A percentile compares a stretch with the other conserved stretches of the same genome.
phyloP scores from a whole-genome alignment of 495 filamentous ascomycete species.

The Xylona heveae region DNA sequence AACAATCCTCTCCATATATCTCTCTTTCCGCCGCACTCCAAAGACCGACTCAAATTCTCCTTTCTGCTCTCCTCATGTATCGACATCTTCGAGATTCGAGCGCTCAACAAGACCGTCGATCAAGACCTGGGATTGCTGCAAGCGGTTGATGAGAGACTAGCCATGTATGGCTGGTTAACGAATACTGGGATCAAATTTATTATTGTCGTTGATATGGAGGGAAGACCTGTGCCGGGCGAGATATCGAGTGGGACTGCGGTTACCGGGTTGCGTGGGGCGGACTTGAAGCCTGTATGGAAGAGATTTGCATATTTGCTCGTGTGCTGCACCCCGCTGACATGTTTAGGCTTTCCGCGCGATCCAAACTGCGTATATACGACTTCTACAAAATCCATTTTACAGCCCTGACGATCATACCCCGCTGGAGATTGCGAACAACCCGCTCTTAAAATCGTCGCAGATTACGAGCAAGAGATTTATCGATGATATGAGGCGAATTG shows the following conservation, averaged over 20 bases:
- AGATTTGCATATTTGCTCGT: constrained; percentile 12
- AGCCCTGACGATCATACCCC: constrained; percentile 66
- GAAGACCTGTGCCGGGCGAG: constrained; percentile 18
- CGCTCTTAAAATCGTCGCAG: constrained; percentile 28
- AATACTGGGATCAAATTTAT: constrained; percentile 86
- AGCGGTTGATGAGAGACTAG: constrained; percentile 76
- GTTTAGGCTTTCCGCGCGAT: constrained; percentile 66
- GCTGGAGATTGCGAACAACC: constrained; percentile 15
- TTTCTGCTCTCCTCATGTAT: constrained; percentile 79
- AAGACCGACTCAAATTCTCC: constrained; percentile 49
- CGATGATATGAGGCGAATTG: constrained; percentile 66
- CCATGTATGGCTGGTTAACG: constrained; percentile 89
- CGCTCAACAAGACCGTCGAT: constrained; percentile 40
- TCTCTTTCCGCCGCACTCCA: constrained; percentile 49
- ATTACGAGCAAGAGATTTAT: constrained; percentile 70
- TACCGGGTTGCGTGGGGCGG: constrained; percentile 50
- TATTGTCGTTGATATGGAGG: constrained; percentile 70
- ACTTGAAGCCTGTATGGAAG: constrained; percentile 64
- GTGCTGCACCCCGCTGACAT: no score
- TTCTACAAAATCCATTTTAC: constrained; percentile 92
- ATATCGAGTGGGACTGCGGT: constrained; percentile 16
- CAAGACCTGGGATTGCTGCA: constrained; percentile 83
- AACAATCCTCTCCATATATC: constrained; percentile 91
- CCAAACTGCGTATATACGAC: constrained; percentile 71
- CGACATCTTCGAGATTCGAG: constrained; percentile 74